phyloP scores from a whole-genome alignment of 352 stramenopile species.

The Pythium folliculosum region DNA sequence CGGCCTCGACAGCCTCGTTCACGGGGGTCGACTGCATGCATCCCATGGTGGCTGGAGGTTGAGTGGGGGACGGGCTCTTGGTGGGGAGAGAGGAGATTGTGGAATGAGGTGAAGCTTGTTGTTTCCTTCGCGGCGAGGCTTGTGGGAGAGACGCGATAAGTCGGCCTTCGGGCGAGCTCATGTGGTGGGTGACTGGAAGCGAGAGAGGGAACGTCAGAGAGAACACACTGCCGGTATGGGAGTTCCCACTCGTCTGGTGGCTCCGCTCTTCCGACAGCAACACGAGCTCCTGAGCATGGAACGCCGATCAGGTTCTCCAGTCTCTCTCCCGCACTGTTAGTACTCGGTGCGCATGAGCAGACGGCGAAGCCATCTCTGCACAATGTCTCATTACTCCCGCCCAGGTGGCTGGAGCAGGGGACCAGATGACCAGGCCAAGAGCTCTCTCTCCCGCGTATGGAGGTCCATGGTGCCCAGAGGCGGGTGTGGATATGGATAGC shows the following conservation, averaged over 20 bases:
- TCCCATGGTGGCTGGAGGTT: constrained; percentile 44
- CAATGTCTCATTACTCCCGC: background rate
- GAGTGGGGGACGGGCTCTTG: constrained; percentile 13
- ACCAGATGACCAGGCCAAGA: too few species aligned
- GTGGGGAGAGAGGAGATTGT: constrained; percentile 16
- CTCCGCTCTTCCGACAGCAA: background rate
- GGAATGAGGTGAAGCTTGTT: background rate
- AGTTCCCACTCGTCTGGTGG: background rate
- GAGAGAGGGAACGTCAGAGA: background rate
- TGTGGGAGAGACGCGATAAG: constrained; percentile 12
- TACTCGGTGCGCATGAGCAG: constrained; percentile 2
- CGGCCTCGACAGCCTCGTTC: constrained; percentile 35
- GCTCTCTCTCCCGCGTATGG: background rate
- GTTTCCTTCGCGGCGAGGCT: background rate
- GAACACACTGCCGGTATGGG: background rate
- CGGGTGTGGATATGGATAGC: background rate
- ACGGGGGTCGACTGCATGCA: constrained; percentile 71
- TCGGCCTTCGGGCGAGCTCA: background rate
- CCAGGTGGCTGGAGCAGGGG: background rate
- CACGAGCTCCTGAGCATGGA: background rate
- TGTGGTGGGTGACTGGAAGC: background rate
- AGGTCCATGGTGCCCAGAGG: background rate
- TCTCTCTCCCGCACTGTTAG: constrained; percentile 1
- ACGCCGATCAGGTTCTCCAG: background rate
- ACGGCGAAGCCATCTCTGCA: background rate